Base-by-base conservation (phyloP, 1,139 yeast species). In the Candida sanyaensis region DNA sequence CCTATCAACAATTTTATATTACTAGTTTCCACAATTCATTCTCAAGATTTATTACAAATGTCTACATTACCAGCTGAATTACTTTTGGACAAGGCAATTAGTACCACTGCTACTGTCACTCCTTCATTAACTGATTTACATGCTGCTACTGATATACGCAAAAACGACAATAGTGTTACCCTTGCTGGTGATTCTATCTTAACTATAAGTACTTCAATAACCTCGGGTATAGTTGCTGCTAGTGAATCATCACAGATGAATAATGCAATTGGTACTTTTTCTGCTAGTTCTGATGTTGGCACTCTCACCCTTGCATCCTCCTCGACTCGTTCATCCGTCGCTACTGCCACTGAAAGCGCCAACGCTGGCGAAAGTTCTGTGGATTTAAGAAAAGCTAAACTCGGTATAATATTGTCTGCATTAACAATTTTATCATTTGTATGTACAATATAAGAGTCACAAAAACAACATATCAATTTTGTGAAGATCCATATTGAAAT, bases 121-220 rank as follows among this genome's bases (percentile, higher is more conserved):
- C 54, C 54, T 10, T 49, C 54, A 23, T 42, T 51, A 33, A 45
- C 54, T 8, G 50, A 51, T 31, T 41, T 51, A 41, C 50, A 43
- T 13, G 3, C 45, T 8, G 53, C 50, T n/a, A 48, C 51, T 32
- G 37, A 23, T 10, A 31, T 34, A 13, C 34, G 46, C 27, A 43
- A 43, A 24, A 34, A 46, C 33, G 40, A 42, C 21, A 43, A 49
- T 36, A 41, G 41, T 32, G 45, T 40, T 13, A 12, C 36, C 7
- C 42, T 41, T 7, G 38, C 28, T 5, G 32, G 32, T 17, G 43
- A 27, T 26, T 33, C 38, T 6, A 27, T 41, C 11, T 37, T 31
- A 41, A 33, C 38, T 13, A 33, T 41, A 26, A 33, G 32, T 7
- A 27, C 43, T 3, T 24, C 32, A 5, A 10, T 42, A 12, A 40